Base-by-base conservation (phyloP, 768 basidiomycete genomes). In the Terana coerulea region DNA sequence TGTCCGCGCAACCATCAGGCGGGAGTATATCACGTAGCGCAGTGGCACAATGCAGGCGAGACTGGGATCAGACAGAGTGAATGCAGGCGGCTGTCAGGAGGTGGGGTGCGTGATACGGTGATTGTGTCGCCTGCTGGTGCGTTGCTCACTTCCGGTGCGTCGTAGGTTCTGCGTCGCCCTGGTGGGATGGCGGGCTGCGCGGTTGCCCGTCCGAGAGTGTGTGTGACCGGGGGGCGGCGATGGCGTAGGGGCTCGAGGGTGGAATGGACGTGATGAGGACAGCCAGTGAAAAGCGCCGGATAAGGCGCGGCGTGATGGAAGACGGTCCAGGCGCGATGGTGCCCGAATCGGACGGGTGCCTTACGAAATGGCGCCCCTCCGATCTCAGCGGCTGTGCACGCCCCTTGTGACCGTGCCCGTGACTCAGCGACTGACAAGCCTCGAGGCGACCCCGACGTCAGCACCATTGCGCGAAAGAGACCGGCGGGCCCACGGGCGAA, bases 301-400 rank as follows among this genome's bases (percentile, higher is more conserved):
- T 52, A 42, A 36, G 52, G 31, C 40, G 50, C 28, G 41, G 35
- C 28, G 21, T 51, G 33, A 35, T 34, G 44, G 34, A n/a, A 24
- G 15, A 30, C 17, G 50, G 36, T 51, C 50, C 45, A 51, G 50
- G 17, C 50, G 50, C 29, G 49, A 46, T 33, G 45, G 9, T 14
- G 22, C 24, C 49, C 51, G 51, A 28, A 44, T 40, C 36, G 12
- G 51, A 45, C 51, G 51, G 51, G 51, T 52, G 44, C 51, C 51
- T 52, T 52, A 52, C 43, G 42, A 44, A 46, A 36, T 33, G 51
- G 33, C 44, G 35, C 24, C 51, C 37, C 34, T 52, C 51, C 51
- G 51, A 52, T 52, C 51, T 47, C 31, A 37, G 51, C 51, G 51
- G 51, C 51, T 52, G 51, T 52, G 51, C 36, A 22, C 14, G 34